phyloP scores from a whole-genome alignment of 805 yeast genomes.

The Kodamaea leandrae region DNA sequence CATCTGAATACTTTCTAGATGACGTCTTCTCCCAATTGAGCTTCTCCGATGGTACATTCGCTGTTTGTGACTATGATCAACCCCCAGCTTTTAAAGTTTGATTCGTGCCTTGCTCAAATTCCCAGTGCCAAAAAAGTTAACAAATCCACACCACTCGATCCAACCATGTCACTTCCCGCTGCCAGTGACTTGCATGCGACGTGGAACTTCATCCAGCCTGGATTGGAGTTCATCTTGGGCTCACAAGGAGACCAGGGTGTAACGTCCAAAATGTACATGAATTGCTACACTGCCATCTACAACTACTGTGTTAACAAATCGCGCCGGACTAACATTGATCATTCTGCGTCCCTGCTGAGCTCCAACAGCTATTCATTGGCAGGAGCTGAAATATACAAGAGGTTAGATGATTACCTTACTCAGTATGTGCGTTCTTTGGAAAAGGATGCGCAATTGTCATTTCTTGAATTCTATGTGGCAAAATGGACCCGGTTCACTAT shows the following conservation, averaged over 20 bases:
- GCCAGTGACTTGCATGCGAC: slow-evolving; percentile 66
- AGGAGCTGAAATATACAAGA: slow-evolving; percentile 85
- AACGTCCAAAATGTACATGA: slow-evolving; percentile 74
- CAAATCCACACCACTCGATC: neutral
- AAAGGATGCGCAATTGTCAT: slow-evolving; percentile 56
- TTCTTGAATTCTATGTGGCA: slow-evolving; percentile 78
- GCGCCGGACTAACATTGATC: slow-evolving; percentile 30
- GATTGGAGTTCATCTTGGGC: slow-evolving; percentile 67
- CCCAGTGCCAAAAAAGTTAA: slow-evolving; percentile 3
- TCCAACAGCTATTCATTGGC: slow-evolving; percentile 51
- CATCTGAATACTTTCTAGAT: too few relatives aligned
- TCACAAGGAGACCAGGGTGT: slow-evolving; percentile 64
- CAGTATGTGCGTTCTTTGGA: slow-evolving; percentile 52
- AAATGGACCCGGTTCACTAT: slow-evolving; percentile 87
- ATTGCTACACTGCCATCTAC: slow-evolving; percentile 87
- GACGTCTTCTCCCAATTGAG: too few relatives aligned
- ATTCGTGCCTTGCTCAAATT: slow-evolving; percentile 1
- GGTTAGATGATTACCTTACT: slow-evolving; percentile 63
- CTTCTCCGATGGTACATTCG: too few relatives aligned
- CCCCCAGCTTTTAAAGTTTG: too few relatives aligned
- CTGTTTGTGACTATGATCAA: too few relatives aligned
- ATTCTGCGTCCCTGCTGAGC: slow-evolving; percentile 16
- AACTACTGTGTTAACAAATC: slow-evolving; percentile 87
- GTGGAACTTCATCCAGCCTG: slow-evolving; percentile 78
- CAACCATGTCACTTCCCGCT: slow-evolving; percentile 40